A percentile compares a stretch with the other conserved stretches of the same genome.
Conservation (phyloP, 345 rosid genomes). For the Linum trigynum region DNA sequence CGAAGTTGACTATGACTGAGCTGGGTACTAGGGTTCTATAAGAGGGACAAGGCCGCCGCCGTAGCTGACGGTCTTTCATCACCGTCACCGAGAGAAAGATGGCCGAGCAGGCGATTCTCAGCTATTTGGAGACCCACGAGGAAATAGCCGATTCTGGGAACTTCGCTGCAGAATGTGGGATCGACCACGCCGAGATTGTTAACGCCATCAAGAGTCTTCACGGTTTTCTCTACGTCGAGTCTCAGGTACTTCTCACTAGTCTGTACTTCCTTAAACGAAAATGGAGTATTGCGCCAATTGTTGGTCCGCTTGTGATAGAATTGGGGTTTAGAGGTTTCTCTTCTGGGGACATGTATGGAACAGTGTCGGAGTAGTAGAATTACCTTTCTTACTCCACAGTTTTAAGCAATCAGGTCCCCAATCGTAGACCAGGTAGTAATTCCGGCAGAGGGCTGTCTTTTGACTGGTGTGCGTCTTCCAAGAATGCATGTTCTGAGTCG, state of each 20-base stretch:
- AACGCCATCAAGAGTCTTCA: slow-evolving; percentile 76
- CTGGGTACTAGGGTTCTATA: no score
- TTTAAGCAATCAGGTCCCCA: neutral
- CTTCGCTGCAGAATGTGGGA: slow-evolving; percentile 41
- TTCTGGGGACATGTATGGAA: neutral
- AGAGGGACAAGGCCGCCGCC: no score
- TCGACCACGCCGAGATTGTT: slow-evolving; percentile 60
- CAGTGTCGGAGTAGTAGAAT: no score
- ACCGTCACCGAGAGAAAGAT: slow-evolving; percentile 4
- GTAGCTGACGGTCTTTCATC: no score
- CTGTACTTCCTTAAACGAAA: neutral
- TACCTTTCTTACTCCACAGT: no score
- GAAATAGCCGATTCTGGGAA: slow-evolving; percentile 58
- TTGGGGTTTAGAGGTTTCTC: neutral
- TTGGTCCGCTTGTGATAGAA: no score
- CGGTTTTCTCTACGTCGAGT: slow-evolving; percentile 65
- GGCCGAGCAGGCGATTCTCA: slow-evolving; percentile 73
- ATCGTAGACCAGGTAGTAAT: neutral
- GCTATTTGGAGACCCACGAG: slow-evolving; percentile 39
- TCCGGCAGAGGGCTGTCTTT: neutral
- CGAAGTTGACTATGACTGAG: no score
- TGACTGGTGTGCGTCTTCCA: neutral
- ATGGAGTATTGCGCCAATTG: neutral
- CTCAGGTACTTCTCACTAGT: slow-evolving; percentile 29
- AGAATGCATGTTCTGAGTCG: neutral